phyloP scores from a whole-genome alignment of 805 yeast species.

The Candida piceae region DNA sequence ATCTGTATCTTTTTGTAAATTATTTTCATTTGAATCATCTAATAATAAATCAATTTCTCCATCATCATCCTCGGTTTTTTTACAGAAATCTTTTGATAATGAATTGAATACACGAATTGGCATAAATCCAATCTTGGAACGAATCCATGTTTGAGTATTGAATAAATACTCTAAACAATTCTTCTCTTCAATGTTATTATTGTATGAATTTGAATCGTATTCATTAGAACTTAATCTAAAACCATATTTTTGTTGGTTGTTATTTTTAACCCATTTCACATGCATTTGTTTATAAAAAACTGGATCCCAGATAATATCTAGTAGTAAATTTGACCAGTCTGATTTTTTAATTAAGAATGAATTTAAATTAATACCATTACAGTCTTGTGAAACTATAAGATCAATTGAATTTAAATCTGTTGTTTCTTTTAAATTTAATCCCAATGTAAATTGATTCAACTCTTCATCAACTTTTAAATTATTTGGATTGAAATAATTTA shows the following conservation, averaged over 20 bases:
- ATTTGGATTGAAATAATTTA: conserved; percentile 34
- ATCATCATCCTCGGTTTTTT: conserved; percentile 24
- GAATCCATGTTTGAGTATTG: conserved; percentile 35
- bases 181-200: conserved; percentile 34
- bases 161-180: conserved; percentile 35
- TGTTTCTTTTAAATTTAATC: conserved; percentile 19
- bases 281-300: conserved; percentile 34
- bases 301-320: conserved; percentile 39
- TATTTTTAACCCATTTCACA: conserved; percentile 27
- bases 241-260: conserved; percentile 22
- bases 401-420: conserved; percentile 31
- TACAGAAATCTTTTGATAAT: conserved; percentile 35
- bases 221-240: conserved; percentile 25
- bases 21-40: conserved; percentile 17
- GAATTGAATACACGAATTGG: conserved; percentile 36
- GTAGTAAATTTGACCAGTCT: conserved; percentile 32
- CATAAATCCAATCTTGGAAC: conserved; percentile 35
- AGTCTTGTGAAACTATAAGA: conserved; percentile 35
- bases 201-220: conserved; percentile 31
- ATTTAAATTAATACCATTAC: conserved; percentile 38
- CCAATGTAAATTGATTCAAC: conserved; percentile 15
- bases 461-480: conserved; percentile 29
- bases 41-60: conserved; percentile 9
- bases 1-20: too few relatives aligned
- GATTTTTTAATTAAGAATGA: conserved; percentile 36